Percentiles rank a stretch among this genome's conserved stretches.
Evolutionary conservation across 176 grass and related monocot species (phyloP).

Genomic region (Coix lacrymajobi): DNA sequence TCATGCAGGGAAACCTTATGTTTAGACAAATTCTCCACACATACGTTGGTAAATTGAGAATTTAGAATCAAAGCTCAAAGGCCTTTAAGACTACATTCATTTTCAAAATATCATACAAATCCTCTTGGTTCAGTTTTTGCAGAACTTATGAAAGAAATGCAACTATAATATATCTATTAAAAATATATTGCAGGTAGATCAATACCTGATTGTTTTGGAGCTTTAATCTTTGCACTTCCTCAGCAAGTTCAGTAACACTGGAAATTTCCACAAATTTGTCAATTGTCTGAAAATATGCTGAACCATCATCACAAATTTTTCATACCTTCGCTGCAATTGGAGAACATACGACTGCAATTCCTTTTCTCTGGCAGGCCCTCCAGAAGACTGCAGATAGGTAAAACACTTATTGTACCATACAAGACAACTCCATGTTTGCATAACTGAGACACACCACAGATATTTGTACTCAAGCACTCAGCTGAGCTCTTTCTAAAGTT

Average conservation of each 20-base stretch:
- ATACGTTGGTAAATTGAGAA: background rate
- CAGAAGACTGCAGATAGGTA: slow-evolving; percentile 42
- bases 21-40: background rate
- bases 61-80: background rate
- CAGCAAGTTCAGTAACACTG: slow-evolving; percentile 57
- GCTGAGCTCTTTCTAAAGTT: slow-evolving; percentile 17
- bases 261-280: slow-evolving; percentile 29
- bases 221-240: slow-evolving; percentile 68
- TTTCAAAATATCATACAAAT: background rate
- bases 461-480: background rate
- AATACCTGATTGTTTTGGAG: slow-evolving; percentile 62
- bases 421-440: background rate
- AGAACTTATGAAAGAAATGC: background rate
- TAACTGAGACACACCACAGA: background rate
- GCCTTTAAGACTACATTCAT: background rate
- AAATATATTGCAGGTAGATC: slow-evolving; percentile 6
- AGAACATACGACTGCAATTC: slow-evolving; percentile 58
- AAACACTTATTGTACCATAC: background rate
- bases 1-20: slow-evolving; percentile 2
- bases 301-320: background rate
- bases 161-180: slow-evolving; percentile 5
- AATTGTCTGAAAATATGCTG: background rate
- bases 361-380: slow-evolving; percentile 52
- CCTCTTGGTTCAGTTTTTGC: background rate
- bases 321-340: slow-evolving; percentile 73